Percentiles rank a stretch among this genome's conserved stretches.
Conservation (phyloP, 2,329 filamentous ascomycete species). For the Sporothrix mexicana region DNA sequence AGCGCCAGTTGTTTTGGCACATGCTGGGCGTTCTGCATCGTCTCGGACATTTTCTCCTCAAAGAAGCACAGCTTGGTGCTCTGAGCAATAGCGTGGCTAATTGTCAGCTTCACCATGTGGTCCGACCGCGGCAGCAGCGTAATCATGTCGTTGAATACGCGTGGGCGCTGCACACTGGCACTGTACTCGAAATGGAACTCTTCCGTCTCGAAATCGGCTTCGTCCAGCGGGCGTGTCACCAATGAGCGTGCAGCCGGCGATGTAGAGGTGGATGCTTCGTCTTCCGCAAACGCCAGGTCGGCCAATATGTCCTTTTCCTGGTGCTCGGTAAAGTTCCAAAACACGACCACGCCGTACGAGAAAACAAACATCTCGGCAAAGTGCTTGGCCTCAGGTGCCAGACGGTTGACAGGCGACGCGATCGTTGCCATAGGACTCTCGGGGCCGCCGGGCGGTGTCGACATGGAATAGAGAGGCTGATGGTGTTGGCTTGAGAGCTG, state of each 20-base stretch:
- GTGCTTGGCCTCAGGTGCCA: constrained; percentile 73
- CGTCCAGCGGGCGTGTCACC: constrained; percentile 77
- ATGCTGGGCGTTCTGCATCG: constrained; percentile 91
- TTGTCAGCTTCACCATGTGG: constrained; percentile 98
- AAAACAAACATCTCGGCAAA: constrained; percentile 98
- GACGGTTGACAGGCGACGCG: constrained; percentile 56
- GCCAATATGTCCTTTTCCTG: constrained; percentile 97
- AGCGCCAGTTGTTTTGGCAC: constrained; percentile 88
- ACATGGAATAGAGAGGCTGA: constrained; percentile 23
- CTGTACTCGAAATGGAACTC: constrained; percentile 99
- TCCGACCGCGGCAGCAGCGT: constrained; percentile 86
- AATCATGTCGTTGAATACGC: constrained; percentile 99
- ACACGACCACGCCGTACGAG: constrained; percentile 95
- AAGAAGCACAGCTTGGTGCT: constrained; percentile 97
- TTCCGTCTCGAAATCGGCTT: constrained; percentile 94
- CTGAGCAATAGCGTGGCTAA: constrained; percentile 96
- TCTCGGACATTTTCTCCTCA: constrained; percentile 92
- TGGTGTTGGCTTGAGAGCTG: neutral
- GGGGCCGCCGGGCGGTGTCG: neutral
- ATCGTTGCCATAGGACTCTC: constrained; percentile 2
- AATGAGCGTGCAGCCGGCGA: constrained; percentile 55
- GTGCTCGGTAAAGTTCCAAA: constrained; percentile 97
- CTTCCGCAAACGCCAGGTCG: constrained; percentile 86
- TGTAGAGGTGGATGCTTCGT: constrained; percentile 48
- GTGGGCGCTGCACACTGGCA: constrained; percentile 78